Percentiles rank a stretch among this genome's conserved stretches.
phyloP scores from a whole-genome alignment of 208 protist genomes.

The Trypanosomatidae sp. region DNA sequence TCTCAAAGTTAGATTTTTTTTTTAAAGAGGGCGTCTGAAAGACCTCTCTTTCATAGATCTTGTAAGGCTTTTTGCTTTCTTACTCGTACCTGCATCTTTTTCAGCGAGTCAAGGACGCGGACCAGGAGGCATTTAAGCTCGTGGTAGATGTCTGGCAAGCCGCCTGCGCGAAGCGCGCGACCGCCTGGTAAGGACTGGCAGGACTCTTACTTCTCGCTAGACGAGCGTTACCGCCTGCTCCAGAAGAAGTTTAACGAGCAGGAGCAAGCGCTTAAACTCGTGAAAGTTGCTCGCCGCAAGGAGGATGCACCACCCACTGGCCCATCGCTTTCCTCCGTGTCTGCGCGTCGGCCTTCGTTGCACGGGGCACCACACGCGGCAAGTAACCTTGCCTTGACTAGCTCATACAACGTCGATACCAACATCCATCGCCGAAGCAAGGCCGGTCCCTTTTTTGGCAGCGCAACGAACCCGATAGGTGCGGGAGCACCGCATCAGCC shows the following conservation, averaged over 20 bases:
- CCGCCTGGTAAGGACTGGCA: constrained; percentile 76
- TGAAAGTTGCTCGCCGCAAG: constrained; percentile 72
- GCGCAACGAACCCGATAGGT: too few relatives aligned
- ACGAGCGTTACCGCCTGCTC: constrained; percentile 77
- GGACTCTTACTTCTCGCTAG: constrained; percentile 77
- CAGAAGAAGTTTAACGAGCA: constrained; percentile 65
- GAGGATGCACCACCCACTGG: constrained; percentile 13
- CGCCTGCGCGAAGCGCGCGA: constrained; percentile 16
- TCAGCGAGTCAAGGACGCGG: not conserved
- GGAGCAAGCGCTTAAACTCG: constrained; percentile 73
- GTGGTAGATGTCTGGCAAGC: constrained; percentile 4
- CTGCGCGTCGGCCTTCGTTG: constrained; percentile 1
- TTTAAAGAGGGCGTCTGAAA: too few relatives aligned
- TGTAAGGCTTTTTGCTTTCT: too few relatives aligned
- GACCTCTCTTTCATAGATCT: too few relatives aligned
- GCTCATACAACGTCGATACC: too few relatives aligned
- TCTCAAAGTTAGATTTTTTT: too few relatives aligned
- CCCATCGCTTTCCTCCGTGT: constrained; percentile 20
- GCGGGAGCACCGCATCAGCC: too few relatives aligned
- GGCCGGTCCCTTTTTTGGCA: too few relatives aligned
- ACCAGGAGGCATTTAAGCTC: not conserved
- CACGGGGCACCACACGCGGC: too few relatives aligned
- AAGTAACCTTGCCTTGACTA: too few relatives aligned
- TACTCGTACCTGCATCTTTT: too few relatives aligned
- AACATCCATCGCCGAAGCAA: too few relatives aligned